phyloP scores from a whole-genome alignment of 1,284 basidiomycete species.

The Wallemia mellicola region DNA sequence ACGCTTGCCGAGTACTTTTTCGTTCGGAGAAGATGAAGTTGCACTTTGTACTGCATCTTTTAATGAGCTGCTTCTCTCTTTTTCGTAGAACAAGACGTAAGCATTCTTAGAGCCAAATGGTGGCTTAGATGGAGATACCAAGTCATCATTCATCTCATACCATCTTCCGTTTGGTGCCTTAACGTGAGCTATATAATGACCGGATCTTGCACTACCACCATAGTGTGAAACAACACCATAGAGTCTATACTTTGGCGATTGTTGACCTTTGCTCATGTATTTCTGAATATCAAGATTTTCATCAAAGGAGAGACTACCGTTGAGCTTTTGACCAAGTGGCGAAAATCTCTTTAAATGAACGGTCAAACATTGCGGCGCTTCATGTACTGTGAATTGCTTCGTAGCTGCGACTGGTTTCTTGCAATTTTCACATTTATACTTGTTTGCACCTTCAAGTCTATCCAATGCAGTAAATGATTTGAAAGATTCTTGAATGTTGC shows the following conservation, averaged over 20 bases:
- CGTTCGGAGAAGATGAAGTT: neutral
- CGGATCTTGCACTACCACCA: slow-evolving; percentile 71
- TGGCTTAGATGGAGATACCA: slow-evolving; percentile 22
- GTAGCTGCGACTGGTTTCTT: slow-evolving; percentile 60
- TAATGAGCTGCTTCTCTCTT: slow-evolving; percentile 37
- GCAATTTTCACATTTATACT: slow-evolving; percentile 96
- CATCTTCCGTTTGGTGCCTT: slow-evolving; percentile 40
- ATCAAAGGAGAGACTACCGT: slow-evolving; percentile 43
- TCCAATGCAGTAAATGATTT: slow-evolving; percentile 58
- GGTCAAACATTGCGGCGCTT: slow-evolving; percentile 68
- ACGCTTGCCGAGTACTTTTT: neutral
- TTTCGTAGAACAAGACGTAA: slow-evolving; percentile 76
- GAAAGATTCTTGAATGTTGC: slow-evolving; percentile 41
- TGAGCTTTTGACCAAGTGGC: slow-evolving; percentile 59
- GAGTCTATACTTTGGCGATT: slow-evolving; percentile 50
- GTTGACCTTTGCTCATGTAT: slow-evolving; percentile 46
- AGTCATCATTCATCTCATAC: slow-evolving; percentile 85
- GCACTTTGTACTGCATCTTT: slow-evolving; percentile 24
- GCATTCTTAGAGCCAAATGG: slow-evolving; percentile 45
- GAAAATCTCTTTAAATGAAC: slow-evolving; percentile 94
- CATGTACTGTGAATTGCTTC: slow-evolving; percentile 60
- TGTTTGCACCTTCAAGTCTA: slow-evolving; percentile 59
- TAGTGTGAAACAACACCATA: slow-evolving; percentile 84
- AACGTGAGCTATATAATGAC: slow-evolving; percentile 79
- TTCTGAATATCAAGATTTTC: slow-evolving; percentile 43